Evolutionary conservation across 2,329 filamentous ascomycete species (phyloP).

Genomic region (Ophiocordyceps sinensis): DNA sequence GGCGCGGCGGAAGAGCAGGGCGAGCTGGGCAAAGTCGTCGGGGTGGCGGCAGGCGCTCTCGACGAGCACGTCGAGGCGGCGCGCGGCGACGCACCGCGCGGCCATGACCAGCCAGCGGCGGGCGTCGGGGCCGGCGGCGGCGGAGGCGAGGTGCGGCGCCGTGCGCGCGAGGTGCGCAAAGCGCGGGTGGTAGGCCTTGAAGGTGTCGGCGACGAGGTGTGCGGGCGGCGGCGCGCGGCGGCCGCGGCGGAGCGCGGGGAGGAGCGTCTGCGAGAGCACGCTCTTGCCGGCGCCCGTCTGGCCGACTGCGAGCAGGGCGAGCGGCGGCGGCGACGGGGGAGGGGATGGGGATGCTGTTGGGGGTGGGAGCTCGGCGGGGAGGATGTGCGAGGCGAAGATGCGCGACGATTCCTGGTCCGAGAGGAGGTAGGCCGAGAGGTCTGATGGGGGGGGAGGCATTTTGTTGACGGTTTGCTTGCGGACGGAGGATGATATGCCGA

Average conservation of each 20-base stretch:
- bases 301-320: conserved; percentile 10
- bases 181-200: conserved; percentile 31
- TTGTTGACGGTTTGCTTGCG: too few species aligned
- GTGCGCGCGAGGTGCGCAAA: conserved; percentile 18
- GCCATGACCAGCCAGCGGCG: conserved; percentile 29
- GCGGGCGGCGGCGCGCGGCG: conserved; percentile 5
- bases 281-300: conserved; percentile 36
- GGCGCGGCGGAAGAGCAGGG: conserved; percentile 15
- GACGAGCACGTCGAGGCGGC: conserved; percentile 22
- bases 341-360: neutral
- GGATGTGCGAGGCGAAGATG: neutral
- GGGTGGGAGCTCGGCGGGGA: neutral
- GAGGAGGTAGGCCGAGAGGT: neutral
- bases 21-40: conserved; percentile 23
- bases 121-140: conserved; percentile 25
- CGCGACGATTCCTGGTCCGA: neutral
- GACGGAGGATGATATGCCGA: neutral
- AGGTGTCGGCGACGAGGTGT: conserved; percentile 33
- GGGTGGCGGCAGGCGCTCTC: conserved; percentile 31
- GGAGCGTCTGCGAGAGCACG: conserved; percentile 23
- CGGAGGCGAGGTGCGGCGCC: conserved; percentile 20
- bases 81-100: conserved; percentile 15
- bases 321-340: neutral
- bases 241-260: conserved; percentile 13
- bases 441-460: neutral